Conservation (phyloP, 148 eudicot genomes). For the Rhododendron kiyosumense region DNA sequence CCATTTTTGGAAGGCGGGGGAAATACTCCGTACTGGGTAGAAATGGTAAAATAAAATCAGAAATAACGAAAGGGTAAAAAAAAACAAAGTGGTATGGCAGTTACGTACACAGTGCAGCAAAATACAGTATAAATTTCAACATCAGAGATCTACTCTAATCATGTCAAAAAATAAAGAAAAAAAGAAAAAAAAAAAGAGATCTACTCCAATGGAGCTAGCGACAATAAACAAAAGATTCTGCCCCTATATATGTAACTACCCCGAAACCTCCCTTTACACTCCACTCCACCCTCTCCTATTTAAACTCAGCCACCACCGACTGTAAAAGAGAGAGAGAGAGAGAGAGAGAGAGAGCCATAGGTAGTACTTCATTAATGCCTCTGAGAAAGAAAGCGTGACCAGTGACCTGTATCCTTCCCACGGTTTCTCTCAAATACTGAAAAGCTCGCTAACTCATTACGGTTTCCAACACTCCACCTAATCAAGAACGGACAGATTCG, state of each 20-base stretch:
- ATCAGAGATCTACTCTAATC: no score
- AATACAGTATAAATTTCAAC: no score
- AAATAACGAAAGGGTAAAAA: no score
- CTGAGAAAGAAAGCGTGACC: slow-evolving; percentile 7
- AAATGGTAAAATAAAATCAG: no score
- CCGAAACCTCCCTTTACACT: neutral
- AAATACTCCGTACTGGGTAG: no score
- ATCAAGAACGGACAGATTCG: neutral
- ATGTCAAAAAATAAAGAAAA: no score
- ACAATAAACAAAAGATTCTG: neutral
- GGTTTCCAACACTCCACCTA: neutral
- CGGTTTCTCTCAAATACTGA: neutral
- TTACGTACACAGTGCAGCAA: no score
- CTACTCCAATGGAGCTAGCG: neutral
- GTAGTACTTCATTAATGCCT: neutral
- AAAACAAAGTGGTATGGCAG: no score
- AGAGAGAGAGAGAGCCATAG: slow-evolving; percentile 1
- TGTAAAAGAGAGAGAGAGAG: neutral
- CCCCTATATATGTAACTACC: neutral
- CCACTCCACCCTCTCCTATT: neutral
- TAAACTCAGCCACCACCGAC: neutral
- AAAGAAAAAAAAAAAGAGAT: no score
- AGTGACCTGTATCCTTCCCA: neutral
- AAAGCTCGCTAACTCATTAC: neutral
- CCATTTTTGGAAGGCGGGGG: no score